These are phyloP conservation scores for Lodderomyces margitis DNA, from an alignment of 1,139 yeast species.

Conservation along the genomic window DNA sequence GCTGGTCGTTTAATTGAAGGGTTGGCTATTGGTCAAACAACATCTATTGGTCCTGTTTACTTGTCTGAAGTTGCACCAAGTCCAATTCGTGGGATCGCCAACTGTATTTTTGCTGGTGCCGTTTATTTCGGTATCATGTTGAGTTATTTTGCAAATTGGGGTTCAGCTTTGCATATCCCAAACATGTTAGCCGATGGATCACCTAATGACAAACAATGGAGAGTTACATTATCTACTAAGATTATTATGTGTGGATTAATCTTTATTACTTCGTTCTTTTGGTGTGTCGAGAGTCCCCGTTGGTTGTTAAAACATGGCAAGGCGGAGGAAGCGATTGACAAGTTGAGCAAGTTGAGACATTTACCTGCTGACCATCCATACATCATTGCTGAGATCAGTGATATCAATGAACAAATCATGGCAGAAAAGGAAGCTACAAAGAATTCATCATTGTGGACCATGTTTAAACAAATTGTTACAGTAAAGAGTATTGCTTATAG, in stretches of 20 bases:
- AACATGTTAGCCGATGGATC: constrained; percentile 6
- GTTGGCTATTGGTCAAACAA: constrained; percentile 56
- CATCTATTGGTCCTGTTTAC: constrained; percentile 52
- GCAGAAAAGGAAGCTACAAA: constrained; percentile 35
- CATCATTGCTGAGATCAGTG: constrained; percentile 51
- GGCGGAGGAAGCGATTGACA: constrained; percentile 33
- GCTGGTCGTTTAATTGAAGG: constrained; percentile 58
- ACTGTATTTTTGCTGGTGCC: constrained; percentile 52
- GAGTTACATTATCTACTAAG: constrained; percentile 36
- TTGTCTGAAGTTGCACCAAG: constrained; percentile 54
- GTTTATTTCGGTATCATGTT: constrained; percentile 54
- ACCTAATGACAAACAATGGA: constrained; percentile 35
- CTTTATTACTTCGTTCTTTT: constrained; percentile 32
- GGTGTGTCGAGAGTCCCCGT: constrained; percentile 46
- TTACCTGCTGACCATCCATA: constrained; percentile 51
- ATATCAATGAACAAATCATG: constrained; percentile 46
- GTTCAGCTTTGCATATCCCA: constrained; percentile 34
- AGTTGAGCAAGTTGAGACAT: constrained; percentile 45
- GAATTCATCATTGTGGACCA: constrained; percentile 22
- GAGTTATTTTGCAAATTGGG: constrained; percentile 50
- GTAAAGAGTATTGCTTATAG: constrained; percentile 42
- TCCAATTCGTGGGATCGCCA: constrained; percentile 50
- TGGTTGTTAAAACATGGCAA: constrained; percentile 40
- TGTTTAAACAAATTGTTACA: constrained; percentile 31
- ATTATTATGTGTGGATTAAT: constrained; percentile 40